Evolutionary conservation across 2,329 filamentous ascomycete species (phyloP).

Genomic region (Xylaria sp.): DNA sequence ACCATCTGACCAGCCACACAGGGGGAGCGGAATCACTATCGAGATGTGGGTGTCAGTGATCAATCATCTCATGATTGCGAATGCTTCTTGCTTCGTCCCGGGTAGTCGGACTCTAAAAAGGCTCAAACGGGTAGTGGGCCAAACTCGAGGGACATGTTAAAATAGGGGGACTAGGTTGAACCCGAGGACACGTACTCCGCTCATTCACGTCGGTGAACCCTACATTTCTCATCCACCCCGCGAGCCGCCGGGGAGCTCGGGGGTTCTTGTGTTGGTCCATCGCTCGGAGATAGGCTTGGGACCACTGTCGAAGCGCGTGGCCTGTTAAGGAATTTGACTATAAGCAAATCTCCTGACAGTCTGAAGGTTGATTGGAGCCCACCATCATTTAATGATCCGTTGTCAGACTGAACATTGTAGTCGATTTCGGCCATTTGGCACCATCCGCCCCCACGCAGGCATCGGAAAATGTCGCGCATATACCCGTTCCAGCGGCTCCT

Average conservation of each 20-base stretch:
- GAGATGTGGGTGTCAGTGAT: conserved; percentile 11
- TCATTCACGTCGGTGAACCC: conserved; percentile 72
- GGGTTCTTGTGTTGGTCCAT: conserved; percentile 67
- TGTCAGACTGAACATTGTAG: conserved; percentile 83
- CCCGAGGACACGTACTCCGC: conserved; percentile 24
- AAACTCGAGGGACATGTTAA: background rate
- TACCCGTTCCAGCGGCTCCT: conserved; percentile 73
- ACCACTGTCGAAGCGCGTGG: conserved; percentile 70
- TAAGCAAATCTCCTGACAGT: conserved; percentile 7
- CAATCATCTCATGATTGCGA: conserved; percentile 23
- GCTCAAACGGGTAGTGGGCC: conserved; percentile 1
- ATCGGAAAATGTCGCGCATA: conserved; percentile 71
- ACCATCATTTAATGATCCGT: conserved; percentile 72
- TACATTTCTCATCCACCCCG: conserved; percentile 59
- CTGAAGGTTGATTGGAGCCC: conserved; percentile 29
- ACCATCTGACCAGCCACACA: conserved; percentile 73
- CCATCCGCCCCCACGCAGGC: conserved; percentile 79
- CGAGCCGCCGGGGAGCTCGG: conserved; percentile 63
- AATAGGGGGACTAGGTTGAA: conserved; percentile 5
- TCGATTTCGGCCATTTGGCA: conserved; percentile 88
- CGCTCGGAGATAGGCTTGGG: conserved; percentile 63
- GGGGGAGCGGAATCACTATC: conserved; percentile 63
- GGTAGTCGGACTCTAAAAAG: background rate
- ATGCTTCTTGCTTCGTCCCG: background rate
- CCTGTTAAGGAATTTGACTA: conserved; percentile 41